phyloP scores from a whole-genome alignment of 2,329 filamentous ascomycete species.

The Penicillium fuscoglaucum region DNA sequence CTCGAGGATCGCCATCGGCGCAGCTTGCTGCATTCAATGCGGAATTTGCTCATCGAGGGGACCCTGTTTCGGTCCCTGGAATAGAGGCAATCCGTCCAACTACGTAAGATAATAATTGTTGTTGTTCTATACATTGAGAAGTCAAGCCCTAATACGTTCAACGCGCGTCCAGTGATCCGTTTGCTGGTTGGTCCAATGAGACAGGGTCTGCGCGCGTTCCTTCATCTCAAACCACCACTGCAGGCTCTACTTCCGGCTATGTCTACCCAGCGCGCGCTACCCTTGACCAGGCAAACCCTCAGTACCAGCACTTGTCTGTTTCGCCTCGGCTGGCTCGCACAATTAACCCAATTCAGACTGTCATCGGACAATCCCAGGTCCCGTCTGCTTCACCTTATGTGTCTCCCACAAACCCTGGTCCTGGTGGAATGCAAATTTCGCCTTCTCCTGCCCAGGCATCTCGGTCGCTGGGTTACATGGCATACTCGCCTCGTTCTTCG shows the following conservation, averaged over 20 bases:
- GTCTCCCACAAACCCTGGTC: neutral
- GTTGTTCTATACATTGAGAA: neutral
- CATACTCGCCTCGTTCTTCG: neutral
- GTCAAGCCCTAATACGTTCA: neutral
- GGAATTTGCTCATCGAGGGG: neutral
- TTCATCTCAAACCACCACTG: neutral
- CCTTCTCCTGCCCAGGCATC: neutral
- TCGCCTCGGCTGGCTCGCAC: neutral
- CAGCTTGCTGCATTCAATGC: constrained; percentile 1
- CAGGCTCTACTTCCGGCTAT: neutral
- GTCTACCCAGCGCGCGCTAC: neutral
- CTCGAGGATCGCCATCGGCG: neutral
- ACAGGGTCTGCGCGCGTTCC: neutral
- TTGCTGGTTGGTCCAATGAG: neutral
- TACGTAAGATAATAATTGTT: neutral
- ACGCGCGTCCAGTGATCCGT: neutral
- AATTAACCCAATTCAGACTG: neutral
- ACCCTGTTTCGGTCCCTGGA: neutral
- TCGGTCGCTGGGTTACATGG: neutral
- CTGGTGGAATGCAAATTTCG: neutral
- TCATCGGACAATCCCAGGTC: neutral
- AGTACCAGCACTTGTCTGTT: neutral
- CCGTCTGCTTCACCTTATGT: neutral
- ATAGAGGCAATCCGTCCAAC: neutral
- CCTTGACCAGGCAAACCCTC: neutral